phyloP scores from a whole-genome alignment of 441 rosid species.

The Lagerstroemia fauriei region DNA sequence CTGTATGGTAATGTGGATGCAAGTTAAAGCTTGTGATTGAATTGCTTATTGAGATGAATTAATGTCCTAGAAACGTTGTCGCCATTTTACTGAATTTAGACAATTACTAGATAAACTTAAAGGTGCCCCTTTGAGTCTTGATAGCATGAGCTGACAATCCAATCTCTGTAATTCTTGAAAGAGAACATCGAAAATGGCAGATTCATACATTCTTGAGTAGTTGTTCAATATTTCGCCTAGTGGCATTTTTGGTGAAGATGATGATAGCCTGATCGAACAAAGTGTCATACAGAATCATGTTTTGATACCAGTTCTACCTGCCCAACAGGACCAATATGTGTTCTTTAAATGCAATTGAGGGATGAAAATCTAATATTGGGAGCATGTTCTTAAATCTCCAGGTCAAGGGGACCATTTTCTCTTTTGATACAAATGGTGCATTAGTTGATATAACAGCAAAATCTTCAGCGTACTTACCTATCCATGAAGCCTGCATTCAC shows the following conservation, averaged over 20 bases:
- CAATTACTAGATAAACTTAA: no score
- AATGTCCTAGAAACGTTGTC: neutral
- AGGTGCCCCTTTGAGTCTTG: no score
- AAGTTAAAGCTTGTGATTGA: neutral
- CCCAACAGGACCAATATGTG: neutral
- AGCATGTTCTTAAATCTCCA: conserved; percentile 31
- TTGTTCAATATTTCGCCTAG: neutral
- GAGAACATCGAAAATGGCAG: neutral
- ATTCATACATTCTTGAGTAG: no score
- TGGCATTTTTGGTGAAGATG: neutral
- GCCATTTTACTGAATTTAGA: no score
- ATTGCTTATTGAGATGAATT: neutral
- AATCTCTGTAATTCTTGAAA: no score
- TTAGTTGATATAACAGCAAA: conserved; percentile 83
- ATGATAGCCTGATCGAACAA: no score
- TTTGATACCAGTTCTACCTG: no score
- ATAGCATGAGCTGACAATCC: no score
- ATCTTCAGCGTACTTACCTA: conserved; percentile 73
- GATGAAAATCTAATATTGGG: neutral
- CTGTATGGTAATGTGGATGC: neutral
- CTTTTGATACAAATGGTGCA: conserved; percentile 71
- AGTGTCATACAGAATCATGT: no score
- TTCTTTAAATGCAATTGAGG: neutral
- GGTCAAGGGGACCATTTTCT: conserved; percentile 81
- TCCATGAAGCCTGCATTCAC: conserved; percentile 80